Percentiles rank a stretch among this genome's conserved stretches.
Conservation (phyloP, 1,284 basidiomycete genomes). For the Takashimella tepidaria region DNA sequence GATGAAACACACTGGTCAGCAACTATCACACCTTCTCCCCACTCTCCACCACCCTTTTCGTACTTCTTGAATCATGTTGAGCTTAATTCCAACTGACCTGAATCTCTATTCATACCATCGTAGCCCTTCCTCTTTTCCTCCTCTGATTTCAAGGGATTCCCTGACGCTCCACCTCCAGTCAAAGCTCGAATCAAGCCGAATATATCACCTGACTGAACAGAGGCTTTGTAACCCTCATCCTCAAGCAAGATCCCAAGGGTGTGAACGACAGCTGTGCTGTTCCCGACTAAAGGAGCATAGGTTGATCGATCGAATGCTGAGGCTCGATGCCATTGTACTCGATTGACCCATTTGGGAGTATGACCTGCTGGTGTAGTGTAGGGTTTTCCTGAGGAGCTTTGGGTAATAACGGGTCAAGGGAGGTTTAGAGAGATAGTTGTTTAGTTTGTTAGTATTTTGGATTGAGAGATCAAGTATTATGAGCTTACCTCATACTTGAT, state of each 20-base stretch:
- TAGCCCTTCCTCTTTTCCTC: constrained; percentile 54
- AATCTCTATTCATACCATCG: constrained; percentile 78
- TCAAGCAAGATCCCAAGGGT: constrained; percentile 92
- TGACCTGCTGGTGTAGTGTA: constrained; percentile 85
- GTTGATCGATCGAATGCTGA: constrained; percentile 71
- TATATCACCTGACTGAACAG: constrained; percentile 58
- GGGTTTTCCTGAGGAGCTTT: constrained; percentile 76
- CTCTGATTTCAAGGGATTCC: constrained; percentile 61
- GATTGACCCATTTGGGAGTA: constrained; percentile 69
- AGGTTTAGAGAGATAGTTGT: no score
- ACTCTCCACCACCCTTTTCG: no score
- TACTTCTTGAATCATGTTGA: no score
- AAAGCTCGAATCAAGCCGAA: constrained; percentile 53
- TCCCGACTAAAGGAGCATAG: constrained; percentile 63
- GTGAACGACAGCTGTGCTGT: constrained; percentile 75
- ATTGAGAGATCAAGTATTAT: no score
- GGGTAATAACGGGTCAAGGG: no score
- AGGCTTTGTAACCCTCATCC: constrained; percentile 71
- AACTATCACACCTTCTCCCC: not conserved
- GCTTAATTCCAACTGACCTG: constrained; percentile 58
- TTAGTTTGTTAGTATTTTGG: no score
- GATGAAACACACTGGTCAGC: constrained; percentile 5
- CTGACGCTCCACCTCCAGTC: constrained; percentile 42
- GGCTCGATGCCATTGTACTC: constrained; percentile 75
- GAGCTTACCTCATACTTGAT: constrained; percentile 78